Evolutionary conservation across 2,329 filamentous ascomycete species (phyloP).

Genomic region (Metarhizium sp.): DNA sequence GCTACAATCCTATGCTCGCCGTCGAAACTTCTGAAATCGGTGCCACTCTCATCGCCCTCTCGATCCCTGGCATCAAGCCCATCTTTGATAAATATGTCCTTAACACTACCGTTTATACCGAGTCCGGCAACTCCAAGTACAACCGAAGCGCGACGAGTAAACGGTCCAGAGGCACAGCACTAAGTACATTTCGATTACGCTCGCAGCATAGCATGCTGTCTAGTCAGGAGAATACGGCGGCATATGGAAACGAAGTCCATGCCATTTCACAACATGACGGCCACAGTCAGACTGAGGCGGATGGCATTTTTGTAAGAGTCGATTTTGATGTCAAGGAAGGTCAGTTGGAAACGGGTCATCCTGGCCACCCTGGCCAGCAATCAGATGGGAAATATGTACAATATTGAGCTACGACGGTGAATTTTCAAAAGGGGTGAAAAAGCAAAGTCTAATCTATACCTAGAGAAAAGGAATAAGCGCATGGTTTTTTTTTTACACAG

Average conservation of each 20-base stretch:
- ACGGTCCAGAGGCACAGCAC: conserved; percentile 16
- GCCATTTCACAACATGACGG: conserved; percentile 13
- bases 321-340: conserved; percentile 26
- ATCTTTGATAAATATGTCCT: conserved; percentile 28
- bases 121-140: conserved; percentile 14
- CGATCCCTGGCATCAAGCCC: conserved; percentile 39
- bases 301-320: conserved; percentile 22
- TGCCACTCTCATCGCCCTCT: conserved; percentile 39
- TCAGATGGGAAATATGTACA: neutral
- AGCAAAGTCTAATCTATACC: too few relatives aligned
- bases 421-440: too few relatives aligned
- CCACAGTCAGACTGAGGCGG: conserved; percentile 15
- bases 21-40: conserved; percentile 42
- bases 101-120: conserved; percentile 13
- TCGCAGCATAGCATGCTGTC: conserved; percentile 19
- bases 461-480: too few relatives aligned
- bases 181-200: conserved; percentile 20
- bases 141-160: conserved; percentile 10
- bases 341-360: neutral
- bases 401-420: neutral
- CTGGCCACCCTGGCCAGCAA: neutral
- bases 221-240: conserved; percentile 16
- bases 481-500: too few relatives aligned
- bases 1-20: conserved; percentile 38
- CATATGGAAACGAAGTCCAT: conserved; percentile 14